Evolutionary conservation across 1,284 basidiomycete genomes (phyloP), one percentile per base, ranked within the genome.

Genomic region (Cutaneotrichosporon mucoides): DNA sequence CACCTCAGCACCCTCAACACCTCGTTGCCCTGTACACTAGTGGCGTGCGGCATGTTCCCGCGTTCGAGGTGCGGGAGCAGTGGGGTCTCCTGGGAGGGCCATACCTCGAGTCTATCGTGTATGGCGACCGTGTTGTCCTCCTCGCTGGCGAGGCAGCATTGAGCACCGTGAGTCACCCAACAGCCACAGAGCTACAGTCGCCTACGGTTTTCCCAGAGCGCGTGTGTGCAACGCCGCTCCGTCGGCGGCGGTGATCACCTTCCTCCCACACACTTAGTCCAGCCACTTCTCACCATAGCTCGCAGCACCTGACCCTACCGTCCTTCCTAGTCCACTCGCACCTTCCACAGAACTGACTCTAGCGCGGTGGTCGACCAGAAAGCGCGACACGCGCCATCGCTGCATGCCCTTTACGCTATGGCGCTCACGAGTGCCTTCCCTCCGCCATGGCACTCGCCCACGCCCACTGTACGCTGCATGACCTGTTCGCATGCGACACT

Each of bases 401-500:
- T 1, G 41, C 36, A n/a, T 36, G 35, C 33, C 59, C 59, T 1
- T 33, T 35, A 4, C 53, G 40, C 8, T 61, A 61, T n/a, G 55
- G 52, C 2, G 52, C 55, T 1, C 5, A 9, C 3, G 37, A 44
- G 1, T 24, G 38, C 12, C 36, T 57, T 7, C 41, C 46, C n/a
- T 7, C 47, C 2, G 59, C 59, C 24, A 44, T 61, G 42, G 56
- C 52, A 10, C 56, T 61, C 33, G 59, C 52, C 3, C 55, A 61
- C 38, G 59, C 55, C 2, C 59, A 61, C 52, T 61, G 59, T 15
- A 15, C 47, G 2, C 37, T 54, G n/a, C 37, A 61, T 37, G 59
- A 61, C 52, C 52, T 61, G 42, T 46, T 55, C 15, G 52, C 41
- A 3, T 56, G 55, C 34, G 59, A 61, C 43, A n/a, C 47, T 2